These are phyloP conservation scores for Schoenoplectus triqueter DNA, from an alignment of 202 grass and related monocot species.

Conservation along the genomic window DNA sequence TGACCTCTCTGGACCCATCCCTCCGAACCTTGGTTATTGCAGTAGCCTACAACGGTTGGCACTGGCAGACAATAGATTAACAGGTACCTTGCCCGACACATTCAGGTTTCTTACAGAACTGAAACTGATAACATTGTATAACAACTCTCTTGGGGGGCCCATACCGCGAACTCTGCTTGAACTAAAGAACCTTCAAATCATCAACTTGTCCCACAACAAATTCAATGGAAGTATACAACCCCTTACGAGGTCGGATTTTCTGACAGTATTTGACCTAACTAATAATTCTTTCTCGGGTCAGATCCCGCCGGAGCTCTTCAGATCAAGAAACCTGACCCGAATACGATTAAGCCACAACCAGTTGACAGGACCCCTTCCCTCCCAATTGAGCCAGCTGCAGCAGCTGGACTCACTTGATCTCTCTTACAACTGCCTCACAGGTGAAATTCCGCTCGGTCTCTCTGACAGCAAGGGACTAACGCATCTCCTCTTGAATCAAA, in stretches of 20 bases:
- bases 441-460: slow-evolving; percentile 57
- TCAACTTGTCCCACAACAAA: slow-evolving; percentile 86
- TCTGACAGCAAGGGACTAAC: slow-evolving; percentile 59
- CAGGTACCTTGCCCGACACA: slow-evolving; percentile 57
- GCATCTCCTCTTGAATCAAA: slow-evolving; percentile 74
- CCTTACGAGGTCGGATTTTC: slow-evolving; percentile 63
- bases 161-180: slow-evolving; percentile 58
- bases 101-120: slow-evolving; percentile 62
- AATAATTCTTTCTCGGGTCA: slow-evolving; percentile 74
- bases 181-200: slow-evolving; percentile 73
- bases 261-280: slow-evolving; percentile 67
- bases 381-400: slow-evolving; percentile 55
- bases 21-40: slow-evolving; percentile 75
- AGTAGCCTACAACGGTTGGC: slow-evolving; percentile 67
- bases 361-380: slow-evolving; percentile 57
- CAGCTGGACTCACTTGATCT: slow-evolving; percentile 72
- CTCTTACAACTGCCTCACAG: slow-evolving; percentile 65
- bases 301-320: slow-evolving; percentile 52
- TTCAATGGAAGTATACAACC: slow-evolving; percentile 69
- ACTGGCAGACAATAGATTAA: slow-evolving; percentile 82
- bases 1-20: slow-evolving; percentile 70
- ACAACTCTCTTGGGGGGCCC: slow-evolving; percentile 75
- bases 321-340: slow-evolving; percentile 54
- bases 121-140: slow-evolving; percentile 81
- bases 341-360: slow-evolving; percentile 68